Conservation (phyloP, 306 rosid species). For the Inga oerstediana region DNA sequence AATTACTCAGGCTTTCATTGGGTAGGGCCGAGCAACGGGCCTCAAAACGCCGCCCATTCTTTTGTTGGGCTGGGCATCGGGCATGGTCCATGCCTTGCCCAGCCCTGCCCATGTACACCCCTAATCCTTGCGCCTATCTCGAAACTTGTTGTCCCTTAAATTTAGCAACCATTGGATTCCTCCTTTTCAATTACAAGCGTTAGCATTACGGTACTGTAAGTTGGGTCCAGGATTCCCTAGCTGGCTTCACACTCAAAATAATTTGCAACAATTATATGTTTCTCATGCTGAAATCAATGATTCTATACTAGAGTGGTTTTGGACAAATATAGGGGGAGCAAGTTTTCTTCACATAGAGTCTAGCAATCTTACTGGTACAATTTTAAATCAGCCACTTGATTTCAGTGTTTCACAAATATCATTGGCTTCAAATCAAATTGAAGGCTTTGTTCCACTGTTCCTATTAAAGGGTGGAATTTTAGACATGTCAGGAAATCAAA, state of each 20-base stretch:
- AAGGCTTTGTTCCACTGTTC: background rate
- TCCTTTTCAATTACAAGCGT: background rate
- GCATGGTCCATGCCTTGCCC: too few species aligned
- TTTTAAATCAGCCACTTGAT: background rate
- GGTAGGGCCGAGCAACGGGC: too few species aligned
- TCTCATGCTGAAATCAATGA: background rate
- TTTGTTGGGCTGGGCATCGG: too few species aligned
- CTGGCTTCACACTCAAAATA: background rate
- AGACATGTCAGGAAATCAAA: background rate
- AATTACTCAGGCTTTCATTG: too few species aligned
- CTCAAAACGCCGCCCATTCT: too few species aligned
- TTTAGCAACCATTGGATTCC: background rate
- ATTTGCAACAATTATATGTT: accelerated
- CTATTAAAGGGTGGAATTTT: background rate
- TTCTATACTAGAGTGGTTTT: background rate
- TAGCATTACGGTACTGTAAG: accelerated
- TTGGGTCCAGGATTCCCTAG: background rate
- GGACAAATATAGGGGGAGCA: background rate
- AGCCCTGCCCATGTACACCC: too few species aligned
- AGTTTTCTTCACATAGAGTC: accelerated
- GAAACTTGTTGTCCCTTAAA: background rate
- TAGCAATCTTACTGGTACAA: background rate
- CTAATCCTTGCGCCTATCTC: background rate
- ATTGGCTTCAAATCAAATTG: background rate
- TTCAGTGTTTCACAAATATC: accelerated